phyloP scores from a whole-genome alignment of 306 rosid species.

The Sicyos edulis region DNA sequence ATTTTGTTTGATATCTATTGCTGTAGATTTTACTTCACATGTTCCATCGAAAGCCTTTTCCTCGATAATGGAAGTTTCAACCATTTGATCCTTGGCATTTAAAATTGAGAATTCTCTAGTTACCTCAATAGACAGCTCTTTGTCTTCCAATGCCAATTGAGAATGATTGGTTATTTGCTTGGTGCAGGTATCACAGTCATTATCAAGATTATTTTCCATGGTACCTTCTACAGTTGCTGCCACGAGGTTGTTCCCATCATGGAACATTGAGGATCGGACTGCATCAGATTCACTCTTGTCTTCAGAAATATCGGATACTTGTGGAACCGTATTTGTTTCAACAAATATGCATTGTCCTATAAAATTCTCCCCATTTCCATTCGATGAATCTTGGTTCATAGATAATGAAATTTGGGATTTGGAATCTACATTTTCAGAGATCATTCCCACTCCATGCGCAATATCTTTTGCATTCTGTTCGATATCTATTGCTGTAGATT shows the following conservation, averaged over 20 bases:
- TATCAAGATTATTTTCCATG: conserved; percentile 21
- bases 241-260: conserved; percentile 14
- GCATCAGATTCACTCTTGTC: conserved; percentile 22
- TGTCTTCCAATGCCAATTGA: not conserved
- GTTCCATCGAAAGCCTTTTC: conserved; percentile 22
- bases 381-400: not conserved
- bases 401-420: conserved; percentile 17
- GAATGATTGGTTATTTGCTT: conserved; percentile 6
- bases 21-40: conserved; percentile 19
- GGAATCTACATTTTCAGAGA: conserved; percentile 19
- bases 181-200: not conserved
- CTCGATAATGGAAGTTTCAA: conserved; percentile 10
- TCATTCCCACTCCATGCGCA: conserved; percentile 19
- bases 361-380: not conserved
- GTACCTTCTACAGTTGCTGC: conserved; percentile 27
- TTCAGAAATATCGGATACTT: not conserved
- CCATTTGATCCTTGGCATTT: conserved; percentile 5
- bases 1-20: conserved; percentile 8
- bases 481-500: conserved; percentile 16
- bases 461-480: conserved; percentile 17
- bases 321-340: not conserved
- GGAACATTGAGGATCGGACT: conserved; percentile 21
- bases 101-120: conserved; percentile 5
- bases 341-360: not conserved
- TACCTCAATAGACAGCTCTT: not conserved